These are phyloP conservation scores for Xerophyta viscosa DNA, from an alignment of 106 monocot species.

Conservation along the genomic window DNA sequence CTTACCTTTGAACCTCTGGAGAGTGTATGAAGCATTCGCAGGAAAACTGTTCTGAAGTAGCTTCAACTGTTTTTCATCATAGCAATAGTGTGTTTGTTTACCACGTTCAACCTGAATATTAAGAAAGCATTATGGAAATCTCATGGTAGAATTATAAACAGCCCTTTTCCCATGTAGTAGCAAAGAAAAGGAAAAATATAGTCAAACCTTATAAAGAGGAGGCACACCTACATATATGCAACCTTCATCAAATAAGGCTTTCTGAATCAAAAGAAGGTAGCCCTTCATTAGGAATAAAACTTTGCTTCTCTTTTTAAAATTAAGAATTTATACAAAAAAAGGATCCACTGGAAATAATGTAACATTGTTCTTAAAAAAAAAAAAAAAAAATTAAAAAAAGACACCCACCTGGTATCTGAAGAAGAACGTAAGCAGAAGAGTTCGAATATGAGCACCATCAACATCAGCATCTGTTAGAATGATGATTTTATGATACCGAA, in stretches of 20 bases:
- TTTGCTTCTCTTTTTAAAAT: no score
- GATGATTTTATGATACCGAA: slow-evolving; percentile 96
- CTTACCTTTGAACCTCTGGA: slow-evolving; percentile 96
- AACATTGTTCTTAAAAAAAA: no score
- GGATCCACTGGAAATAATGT: no score
- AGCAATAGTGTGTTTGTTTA: slow-evolving; percentile 84
- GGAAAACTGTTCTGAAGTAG: slow-evolving; percentile 62
- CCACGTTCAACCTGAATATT: slow-evolving; percentile 78
- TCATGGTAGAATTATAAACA: not conserved
- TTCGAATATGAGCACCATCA: slow-evolving; percentile 97
- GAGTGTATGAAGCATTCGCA: slow-evolving; percentile 77
- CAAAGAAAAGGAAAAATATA: not conserved
- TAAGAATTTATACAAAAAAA: no score
- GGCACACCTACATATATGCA: slow-evolving; percentile 97
- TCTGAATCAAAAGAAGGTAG: slow-evolving; percentile 38
- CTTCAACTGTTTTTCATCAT: slow-evolving; percentile 78
- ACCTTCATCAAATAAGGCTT: slow-evolving; percentile 93
- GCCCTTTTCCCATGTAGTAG: not conserved
- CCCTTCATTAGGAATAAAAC: not conserved
- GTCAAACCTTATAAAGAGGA: slow-evolving; percentile 83
- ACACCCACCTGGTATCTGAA: slow-evolving; percentile 91
- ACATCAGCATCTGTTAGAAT: slow-evolving; percentile 99
- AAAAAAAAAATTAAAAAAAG: no score
- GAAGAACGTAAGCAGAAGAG: slow-evolving; percentile 97
- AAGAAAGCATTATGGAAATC: not conserved